Base-by-base conservation (phyloP, 805 yeast species). In the Ogataea ramenticola region DNA sequence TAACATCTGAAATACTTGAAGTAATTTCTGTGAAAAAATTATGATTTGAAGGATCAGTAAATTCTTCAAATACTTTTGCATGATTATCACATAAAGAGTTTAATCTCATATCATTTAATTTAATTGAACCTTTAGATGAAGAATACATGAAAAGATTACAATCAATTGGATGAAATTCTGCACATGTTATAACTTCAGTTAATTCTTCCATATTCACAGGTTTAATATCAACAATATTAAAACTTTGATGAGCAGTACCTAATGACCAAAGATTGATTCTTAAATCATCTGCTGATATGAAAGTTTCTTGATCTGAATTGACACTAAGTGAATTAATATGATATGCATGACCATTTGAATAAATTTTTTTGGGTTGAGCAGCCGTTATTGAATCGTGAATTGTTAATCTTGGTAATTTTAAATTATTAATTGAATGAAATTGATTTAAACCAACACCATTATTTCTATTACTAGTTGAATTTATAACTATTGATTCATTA, bases 131-230 rank as follows among this genome's bases (percentile, higher is more conserved):
- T 64, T 91, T 93, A 43, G 95, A 85, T 12, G 95, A 85, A 6
- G 96, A 83, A 68, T 93, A 91, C 89, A 91, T 89, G 66, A 93
- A 91, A 56, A 86, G 69, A 63, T 93, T 93, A 71, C 99, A 93
- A 60, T 82, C 81, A 39, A 71, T 67, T 15, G 99, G 99, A 64
- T 95, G 98, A 70, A 93, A 93, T 63, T 90, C 96, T 2, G 98
- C 95, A 57, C 90, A 78, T 16, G 99, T 93, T 51, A 93, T 91
- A 42, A 93, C 99, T 65, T 93, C 99, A 10, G 99, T 91, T 56
- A 93, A 76, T 67, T 93, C 99, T 70, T 93, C 99, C 99, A 93
- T 95, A 65, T 89, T 89, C 7, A 89, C 86, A 10, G 99, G 99
- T 64, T 95, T 89, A 58, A 93, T 93, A 67, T 93, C 99, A 46